Base-by-base conservation (phyloP, 768 basidiomycete genomes). In the Mycena capillaripes region DNA sequence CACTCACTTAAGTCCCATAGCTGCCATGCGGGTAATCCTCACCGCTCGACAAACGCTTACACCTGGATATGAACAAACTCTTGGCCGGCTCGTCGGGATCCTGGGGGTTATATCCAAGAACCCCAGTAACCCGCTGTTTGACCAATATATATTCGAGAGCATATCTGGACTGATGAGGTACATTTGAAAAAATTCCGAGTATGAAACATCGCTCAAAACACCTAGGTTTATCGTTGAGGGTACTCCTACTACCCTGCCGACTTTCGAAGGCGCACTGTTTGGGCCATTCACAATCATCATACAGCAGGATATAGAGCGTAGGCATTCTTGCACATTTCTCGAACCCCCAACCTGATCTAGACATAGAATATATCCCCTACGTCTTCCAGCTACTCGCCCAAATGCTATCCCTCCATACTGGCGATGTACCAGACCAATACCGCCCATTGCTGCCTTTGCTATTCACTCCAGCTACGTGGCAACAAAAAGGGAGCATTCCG, bases 131-230 rank as follows among this genome's bases (percentile, higher is more conserved):
- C 98, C 98, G 2, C 92, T 93, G 75, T 99, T 99, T 82, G 97
- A 98, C 81, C 98, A 99, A 81, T 98, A 95, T 79, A 94, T 96
- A 74, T 99, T 99, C 78, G 97, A 99, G 84, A 94, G 94, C 79
- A 91, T 99, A 48, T 93, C 97, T n/a, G 97, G 93, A 2, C 84
- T 99, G 76, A 93, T 98, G 86, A 89, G 95, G 95, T 95, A 82
- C 71, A n/a, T 27, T 52, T 50, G 2, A 30, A 23, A 60, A 53
- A 44, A 42, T 36, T 4, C 44, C 30, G 68, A n/a, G 25, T 42
- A 25, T 1, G 4, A 19, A 66, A 29, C 48, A 48, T 48, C 14
- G 62, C 69, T 59, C 23, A 73, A 23, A 46, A 57, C 53, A 12
- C 50, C 1, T 74, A 96, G 96, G 75, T 98, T 97, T 77, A 86